Evolutionary conservation across 2,329 filamentous ascomycete genomes (phyloP).

Genomic region (Didymella sp.): DNA sequence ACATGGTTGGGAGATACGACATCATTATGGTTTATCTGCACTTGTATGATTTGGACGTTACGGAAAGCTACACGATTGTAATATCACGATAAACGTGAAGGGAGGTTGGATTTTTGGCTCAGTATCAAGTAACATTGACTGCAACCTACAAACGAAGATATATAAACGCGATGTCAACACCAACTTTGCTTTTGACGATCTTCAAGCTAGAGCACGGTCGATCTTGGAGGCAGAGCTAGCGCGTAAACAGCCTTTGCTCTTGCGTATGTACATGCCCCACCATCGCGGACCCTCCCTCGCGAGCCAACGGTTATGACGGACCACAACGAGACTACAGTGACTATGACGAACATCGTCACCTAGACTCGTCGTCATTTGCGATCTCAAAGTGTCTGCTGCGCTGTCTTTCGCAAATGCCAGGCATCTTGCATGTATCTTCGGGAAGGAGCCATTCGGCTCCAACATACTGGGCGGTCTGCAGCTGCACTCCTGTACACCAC

Average conservation of each 20-base stretch:
- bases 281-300: background rate
- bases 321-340: background rate
- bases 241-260: background rate
- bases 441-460: slow-evolving; percentile 1
- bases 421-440: background rate
- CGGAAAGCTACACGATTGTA: slow-evolving; percentile 29
- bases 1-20: slow-evolving; percentile 30
- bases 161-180: background rate
- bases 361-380: background rate
- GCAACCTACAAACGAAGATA: background rate
- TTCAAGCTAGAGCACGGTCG: background rate
- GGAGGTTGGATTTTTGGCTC: background rate
- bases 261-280: background rate
- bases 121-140: slow-evolving; percentile 4
- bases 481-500: slow-evolving; percentile 13
- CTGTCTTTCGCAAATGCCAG: background rate
- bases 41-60: slow-evolving; percentile 25
- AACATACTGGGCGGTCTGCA: slow-evolving; percentile 10
- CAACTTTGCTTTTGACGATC: background rate
- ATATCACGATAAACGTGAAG: slow-evolving; percentile 14
- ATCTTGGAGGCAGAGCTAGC: background rate
- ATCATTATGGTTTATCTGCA: slow-evolving; percentile 18
- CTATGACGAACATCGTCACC: slow-evolving; percentile 2
- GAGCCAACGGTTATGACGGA: slow-evolving; percentile 4
- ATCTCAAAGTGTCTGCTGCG: background rate